These are phyloP conservation scores for Paraphoma chrysanthemicola DNA, from an alignment of 2,329 filamentous ascomycete genomes.

Conservation along the genomic window DNA sequence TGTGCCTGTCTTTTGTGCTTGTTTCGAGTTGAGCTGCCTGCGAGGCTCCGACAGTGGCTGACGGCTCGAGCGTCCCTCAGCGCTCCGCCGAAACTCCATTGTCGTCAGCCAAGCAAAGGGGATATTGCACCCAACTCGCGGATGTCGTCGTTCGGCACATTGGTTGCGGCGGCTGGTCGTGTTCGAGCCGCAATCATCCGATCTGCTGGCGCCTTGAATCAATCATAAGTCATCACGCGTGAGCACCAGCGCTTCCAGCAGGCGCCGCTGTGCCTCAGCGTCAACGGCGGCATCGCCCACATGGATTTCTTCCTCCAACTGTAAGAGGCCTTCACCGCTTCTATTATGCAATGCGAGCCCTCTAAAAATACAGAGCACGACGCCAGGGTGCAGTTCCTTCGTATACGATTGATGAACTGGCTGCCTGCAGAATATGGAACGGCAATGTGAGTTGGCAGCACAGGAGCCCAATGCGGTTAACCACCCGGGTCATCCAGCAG, in stretches of 20 bases:
- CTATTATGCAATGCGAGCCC: constrained; percentile 26
- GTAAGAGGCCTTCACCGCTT: constrained; percentile 41
- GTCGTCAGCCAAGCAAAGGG: constrained; percentile 36
- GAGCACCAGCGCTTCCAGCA: constrained; percentile 12
- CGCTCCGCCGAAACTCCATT: constrained; percentile 22
- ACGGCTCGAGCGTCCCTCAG: constrained; percentile 15
- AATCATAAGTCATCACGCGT: constrained; percentile 4
- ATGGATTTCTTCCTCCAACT: constrained; percentile 18
- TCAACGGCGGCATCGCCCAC: not conserved
- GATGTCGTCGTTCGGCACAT: not conserved
- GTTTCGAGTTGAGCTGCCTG: constrained; percentile 19
- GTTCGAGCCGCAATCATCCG: constrained; percentile 17
- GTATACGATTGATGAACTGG: constrained; percentile 34
- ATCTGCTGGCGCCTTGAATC: constrained; percentile 13
- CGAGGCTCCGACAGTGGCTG: constrained; percentile 11
- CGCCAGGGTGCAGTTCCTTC: constrained; percentile 32
- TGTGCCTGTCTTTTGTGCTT: constrained; percentile 3
- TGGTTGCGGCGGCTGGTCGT: constrained; percentile 1
- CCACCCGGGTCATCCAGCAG: constrained; percentile 29
- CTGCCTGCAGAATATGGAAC: constrained; percentile 22
- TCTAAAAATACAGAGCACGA: constrained; percentile 38
- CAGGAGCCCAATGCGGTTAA: constrained; percentile 28
- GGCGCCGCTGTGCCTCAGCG: constrained; percentile 1
- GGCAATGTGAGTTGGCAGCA: constrained; percentile 31
- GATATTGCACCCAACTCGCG: constrained; percentile 17